phyloP scores from a whole-genome alignment of 108 stramenopile species.

The Cylindrotheca closterium region DNA sequence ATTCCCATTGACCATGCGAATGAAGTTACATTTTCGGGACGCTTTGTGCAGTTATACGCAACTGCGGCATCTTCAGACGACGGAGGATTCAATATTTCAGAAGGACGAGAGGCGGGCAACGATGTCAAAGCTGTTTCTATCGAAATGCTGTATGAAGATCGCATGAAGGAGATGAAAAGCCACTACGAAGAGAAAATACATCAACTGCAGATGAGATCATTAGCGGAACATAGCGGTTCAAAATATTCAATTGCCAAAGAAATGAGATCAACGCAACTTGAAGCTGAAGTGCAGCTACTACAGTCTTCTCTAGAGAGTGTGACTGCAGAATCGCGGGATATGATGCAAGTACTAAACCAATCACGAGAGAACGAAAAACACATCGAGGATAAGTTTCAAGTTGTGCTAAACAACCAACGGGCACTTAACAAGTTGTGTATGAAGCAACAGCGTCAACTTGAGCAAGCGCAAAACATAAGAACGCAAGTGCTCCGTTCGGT shows the following conservation, averaged over 20 bases:
- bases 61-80: slow-evolving; percentile 11
- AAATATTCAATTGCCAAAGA: slow-evolving; percentile 23
- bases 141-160: slow-evolving; percentile 15
- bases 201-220: slow-evolving; percentile 7
- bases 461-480: slow-evolving; percentile 32
- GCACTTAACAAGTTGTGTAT: slow-evolving; percentile 23
- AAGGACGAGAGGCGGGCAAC: no score
- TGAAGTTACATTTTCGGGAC: slow-evolving; percentile 28
- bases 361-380: slow-evolving; percentile 16
- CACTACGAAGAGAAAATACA: slow-evolving; percentile 34
- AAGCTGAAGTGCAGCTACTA: slow-evolving; percentile 70
- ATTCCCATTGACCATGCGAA: slow-evolving; percentile 44
- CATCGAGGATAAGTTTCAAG: slow-evolving; percentile 15
- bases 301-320: slow-evolving; percentile 16
- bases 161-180: slow-evolving; percentile 11
- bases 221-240: slow-evolving; percentile 31
- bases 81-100: not conserved
- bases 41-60: slow-evolving; percentile 39
- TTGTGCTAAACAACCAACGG: slow-evolving; percentile 34
- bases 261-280: slow-evolving; percentile 45
- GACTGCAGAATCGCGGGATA: slow-evolving; percentile 16
- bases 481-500: slow-evolving; percentile 41
- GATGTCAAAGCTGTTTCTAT: slow-evolving; percentile 7
- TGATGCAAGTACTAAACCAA: slow-evolving; percentile 13
- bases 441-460: slow-evolving; percentile 44